Conservation (phyloP, 345 rosid genomes). For the Aethionema arabicum region DNA sequence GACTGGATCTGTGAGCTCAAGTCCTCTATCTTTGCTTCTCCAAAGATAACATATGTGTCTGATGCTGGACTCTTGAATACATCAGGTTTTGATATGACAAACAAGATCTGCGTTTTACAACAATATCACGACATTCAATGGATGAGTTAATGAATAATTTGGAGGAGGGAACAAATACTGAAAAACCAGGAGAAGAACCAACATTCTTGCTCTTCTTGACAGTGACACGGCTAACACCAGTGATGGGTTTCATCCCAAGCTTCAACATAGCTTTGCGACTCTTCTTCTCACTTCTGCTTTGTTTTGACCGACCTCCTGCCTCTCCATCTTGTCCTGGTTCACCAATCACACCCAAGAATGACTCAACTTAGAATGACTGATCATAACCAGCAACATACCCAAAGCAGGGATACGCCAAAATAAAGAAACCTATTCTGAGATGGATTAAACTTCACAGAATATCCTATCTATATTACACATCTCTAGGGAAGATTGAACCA, state of each 20-base stretch:
- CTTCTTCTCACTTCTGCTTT: constrained; percentile 93
- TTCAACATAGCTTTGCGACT: constrained; percentile 92
- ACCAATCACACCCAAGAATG: constrained; percentile 1
- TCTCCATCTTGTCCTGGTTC: constrained; percentile 53
- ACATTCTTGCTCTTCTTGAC: constrained; percentile 90
- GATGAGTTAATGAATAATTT: neutral
- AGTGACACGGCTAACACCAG: constrained; percentile 89
- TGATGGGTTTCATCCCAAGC: constrained; percentile 84
- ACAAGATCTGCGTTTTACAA: constrained; percentile 52
- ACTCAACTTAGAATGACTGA: constrained; percentile 8
- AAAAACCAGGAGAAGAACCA: constrained; percentile 20
- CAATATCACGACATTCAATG: neutral
- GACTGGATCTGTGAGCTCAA: constrained; percentile 84
- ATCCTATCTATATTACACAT: neutral
- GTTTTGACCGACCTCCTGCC: constrained; percentile 67
- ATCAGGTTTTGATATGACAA: constrained; percentile 87
- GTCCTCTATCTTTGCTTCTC: constrained; percentile 94
- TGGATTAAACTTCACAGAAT: neutral
- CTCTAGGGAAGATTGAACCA: neutral
- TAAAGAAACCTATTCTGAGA: neutral
- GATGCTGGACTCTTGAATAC: constrained; percentile 90
- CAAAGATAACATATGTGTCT: constrained; percentile 79
- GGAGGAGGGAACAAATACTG: neutral
- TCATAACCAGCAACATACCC: neutral
- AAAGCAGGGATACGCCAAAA: neutral